Percentiles rank a stretch among this genome's conserved stretches.
phyloP scores from a whole-genome alignment of 139 green algal genomes.

The Dunaliella primolecta region DNA sequence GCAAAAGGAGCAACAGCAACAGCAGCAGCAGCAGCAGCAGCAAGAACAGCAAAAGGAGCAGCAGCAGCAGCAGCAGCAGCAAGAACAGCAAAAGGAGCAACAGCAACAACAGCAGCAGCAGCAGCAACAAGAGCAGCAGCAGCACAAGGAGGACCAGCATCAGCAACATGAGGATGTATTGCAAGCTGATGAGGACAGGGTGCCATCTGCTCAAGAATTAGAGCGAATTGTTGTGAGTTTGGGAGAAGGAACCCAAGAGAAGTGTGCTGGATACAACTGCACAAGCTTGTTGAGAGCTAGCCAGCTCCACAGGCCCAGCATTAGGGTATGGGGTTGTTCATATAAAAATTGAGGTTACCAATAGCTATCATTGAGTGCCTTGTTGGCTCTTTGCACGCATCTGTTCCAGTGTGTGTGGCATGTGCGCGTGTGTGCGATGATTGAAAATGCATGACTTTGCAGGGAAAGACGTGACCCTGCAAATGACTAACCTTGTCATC shows the following conservation, averaged over 20 bases:
- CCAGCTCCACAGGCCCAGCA: neutral
- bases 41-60: too few species aligned
- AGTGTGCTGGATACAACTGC: too few species aligned
- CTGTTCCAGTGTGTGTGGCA: too few species aligned
- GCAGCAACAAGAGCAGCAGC: neutral
- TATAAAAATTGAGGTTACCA: neutral
- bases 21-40: neutral
- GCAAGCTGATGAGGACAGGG: neutral
- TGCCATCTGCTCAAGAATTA: neutral
- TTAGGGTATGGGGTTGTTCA: neutral
- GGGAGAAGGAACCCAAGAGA: neutral
- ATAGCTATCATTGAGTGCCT: neutral
- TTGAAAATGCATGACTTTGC: too few species aligned
- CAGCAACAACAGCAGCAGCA: neutral
- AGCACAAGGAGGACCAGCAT: neutral
- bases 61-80: neutral
- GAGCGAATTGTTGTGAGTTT: neutral
- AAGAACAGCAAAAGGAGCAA: neutral
- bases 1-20: neutral
- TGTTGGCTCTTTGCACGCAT: neutral
- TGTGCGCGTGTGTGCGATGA: too few species aligned
- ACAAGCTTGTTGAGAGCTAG: too few species aligned
- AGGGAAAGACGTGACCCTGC: too few species aligned
- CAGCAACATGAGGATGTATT: too few species aligned
- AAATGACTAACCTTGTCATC: neutral